Base-by-base conservation (phyloP, 169 alveolate genomes). In the Plasmodium yoelii region DNA sequence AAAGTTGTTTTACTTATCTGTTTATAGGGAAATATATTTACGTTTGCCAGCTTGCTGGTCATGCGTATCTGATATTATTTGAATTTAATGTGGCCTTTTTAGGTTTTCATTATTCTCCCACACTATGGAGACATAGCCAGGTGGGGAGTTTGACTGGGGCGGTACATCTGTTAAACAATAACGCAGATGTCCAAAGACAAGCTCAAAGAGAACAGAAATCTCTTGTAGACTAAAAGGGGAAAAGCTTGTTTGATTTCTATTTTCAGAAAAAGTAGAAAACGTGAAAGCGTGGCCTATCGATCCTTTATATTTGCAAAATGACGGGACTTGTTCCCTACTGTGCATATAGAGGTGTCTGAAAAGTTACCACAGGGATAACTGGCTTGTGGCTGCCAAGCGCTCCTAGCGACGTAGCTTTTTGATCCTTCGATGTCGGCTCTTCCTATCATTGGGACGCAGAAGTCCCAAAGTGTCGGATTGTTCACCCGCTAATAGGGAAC, bases 61-160 rank as follows among this genome's bases (percentile, higher is more conserved):
- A 3, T 5, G 26, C 34, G 13, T 6, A 13, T 13, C 24, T 13
- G 10, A n/a, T 56, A 56, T 56, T 56, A 56, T 56, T 13, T n/a
- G 64, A 56, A 5, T 56, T 94, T 87, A 87, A 55, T 51, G 28
- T 51, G 15, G 51, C 12, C 73, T n/a, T n/a, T n/a, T n/a, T n/a
- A n/a, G n/a, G n/a, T n/a, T n/a, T n/a, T n/a, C n/a, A n/a, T n/a
- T n/a, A 92, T 92, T 94, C 91, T 92, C 95, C 80, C 80, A 93
- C 53, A 74, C 89, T 95, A 93, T 94, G 94, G 93, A 94, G 96
- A 94, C 96, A 95, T 88, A 74, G 97, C 94, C 98, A 95, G 97
- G 97, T 95, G 96, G 97, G 98, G 98, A 95, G 98, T 95, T 96
- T 94, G 97, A 97, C 97, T 95, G 96, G 96, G 98, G 98, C 97